Evolutionary conservation across 2,329 filamentous ascomycete species (phyloP).

Genomic region (Colletotrichum sp.): DNA sequence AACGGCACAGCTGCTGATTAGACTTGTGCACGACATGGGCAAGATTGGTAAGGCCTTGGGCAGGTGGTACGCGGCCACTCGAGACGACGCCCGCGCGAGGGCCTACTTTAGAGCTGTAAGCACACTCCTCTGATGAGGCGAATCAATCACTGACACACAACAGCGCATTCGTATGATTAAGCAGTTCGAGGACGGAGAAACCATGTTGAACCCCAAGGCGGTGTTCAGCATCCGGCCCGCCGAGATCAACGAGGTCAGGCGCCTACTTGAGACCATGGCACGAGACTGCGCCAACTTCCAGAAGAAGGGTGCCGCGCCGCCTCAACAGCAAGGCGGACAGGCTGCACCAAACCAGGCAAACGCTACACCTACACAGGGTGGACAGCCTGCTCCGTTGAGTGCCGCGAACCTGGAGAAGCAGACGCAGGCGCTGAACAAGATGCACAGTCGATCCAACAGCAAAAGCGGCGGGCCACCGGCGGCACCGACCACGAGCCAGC

Average conservation of each 20-base stretch:
- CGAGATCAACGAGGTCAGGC: slow-evolving; percentile 55
- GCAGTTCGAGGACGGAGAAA: slow-evolving; percentile 58
- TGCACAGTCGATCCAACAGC: slow-evolving; percentile 47
- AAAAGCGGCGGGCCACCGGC: slow-evolving; percentile 56
- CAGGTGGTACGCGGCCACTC: slow-evolving; percentile 53
- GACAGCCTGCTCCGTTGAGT: slow-evolving; percentile 38
- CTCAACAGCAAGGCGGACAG: not conserved
- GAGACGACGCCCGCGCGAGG: slow-evolving; percentile 54
- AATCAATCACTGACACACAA: slow-evolving; percentile 33
- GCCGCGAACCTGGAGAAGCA: slow-evolving; percentile 58
- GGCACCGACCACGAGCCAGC: slow-evolving; percentile 61
- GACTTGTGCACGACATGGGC: slow-evolving; percentile 44
- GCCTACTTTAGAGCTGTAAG: slow-evolving; percentile 60
- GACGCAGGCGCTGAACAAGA: slow-evolving; percentile 51
- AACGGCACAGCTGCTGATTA: slow-evolving; percentile 46
- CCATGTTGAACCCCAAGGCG: slow-evolving; percentile 49
- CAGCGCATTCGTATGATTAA: slow-evolving; percentile 58
- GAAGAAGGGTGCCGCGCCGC: slow-evolving; percentile 24
- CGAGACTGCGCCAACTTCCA: slow-evolving; percentile 46
- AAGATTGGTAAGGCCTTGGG: slow-evolving; percentile 49
- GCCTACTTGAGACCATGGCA: slow-evolving; percentile 56
- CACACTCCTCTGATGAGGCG: slow-evolving; percentile 8
- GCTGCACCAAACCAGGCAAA: slow-evolving; percentile 29
- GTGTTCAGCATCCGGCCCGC: slow-evolving; percentile 55
- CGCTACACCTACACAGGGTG: not conserved